Percentiles rank a stretch among this genome's conserved stretches.
phyloP scores from a whole-genome alignment of 352 stramenopile species.

The Phytophthora colocasiae region DNA sequence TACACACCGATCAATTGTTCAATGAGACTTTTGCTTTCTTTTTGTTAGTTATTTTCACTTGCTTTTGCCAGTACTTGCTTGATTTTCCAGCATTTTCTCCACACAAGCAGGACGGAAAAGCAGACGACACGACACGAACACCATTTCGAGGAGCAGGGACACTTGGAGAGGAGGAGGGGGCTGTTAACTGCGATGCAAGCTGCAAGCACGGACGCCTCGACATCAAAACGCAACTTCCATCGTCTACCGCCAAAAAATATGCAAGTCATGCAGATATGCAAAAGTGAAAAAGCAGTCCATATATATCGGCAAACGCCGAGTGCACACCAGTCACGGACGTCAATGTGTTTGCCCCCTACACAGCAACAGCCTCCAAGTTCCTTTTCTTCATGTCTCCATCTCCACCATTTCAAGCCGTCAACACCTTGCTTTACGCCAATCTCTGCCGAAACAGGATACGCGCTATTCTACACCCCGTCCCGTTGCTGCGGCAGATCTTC shows the following conservation, averaged over 20 bases:
- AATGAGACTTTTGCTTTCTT: constrained; percentile 35
- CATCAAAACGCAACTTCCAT: constrained; percentile 45
- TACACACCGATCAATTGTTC: constrained; percentile 22
- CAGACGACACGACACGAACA: constrained; percentile 34
- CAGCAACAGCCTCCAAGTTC: background rate
- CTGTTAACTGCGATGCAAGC: constrained; percentile 18
- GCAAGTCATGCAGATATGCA: constrained; percentile 32
- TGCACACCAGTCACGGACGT: constrained; percentile 22
- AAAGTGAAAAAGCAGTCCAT: constrained; percentile 38
- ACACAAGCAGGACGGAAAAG: constrained; percentile 27
- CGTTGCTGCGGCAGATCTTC: constrained; percentile 6
- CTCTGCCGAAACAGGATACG: constrained; percentile 22
- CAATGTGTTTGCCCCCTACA: constrained; percentile 13
- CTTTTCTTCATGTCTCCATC: constrained; percentile 9
- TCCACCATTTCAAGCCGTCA: constrained; percentile 19
- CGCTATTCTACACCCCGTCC: constrained; percentile 30
- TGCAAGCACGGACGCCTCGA: constrained; percentile 25
- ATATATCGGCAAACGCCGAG: constrained; percentile 33
- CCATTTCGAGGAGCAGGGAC: constrained; percentile 19
- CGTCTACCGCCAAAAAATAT: constrained; percentile 38
- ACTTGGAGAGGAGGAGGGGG: constrained; percentile 7
- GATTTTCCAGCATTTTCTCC: constrained; percentile 26
- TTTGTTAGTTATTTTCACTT: constrained; percentile 35
- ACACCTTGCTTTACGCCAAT: constrained; percentile 16
- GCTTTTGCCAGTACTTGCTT: constrained; percentile 27